Evolutionary conservation across 2,329 filamentous ascomycete genomes (phyloP).

Genomic region (Fusarium verticillioides): DNA sequence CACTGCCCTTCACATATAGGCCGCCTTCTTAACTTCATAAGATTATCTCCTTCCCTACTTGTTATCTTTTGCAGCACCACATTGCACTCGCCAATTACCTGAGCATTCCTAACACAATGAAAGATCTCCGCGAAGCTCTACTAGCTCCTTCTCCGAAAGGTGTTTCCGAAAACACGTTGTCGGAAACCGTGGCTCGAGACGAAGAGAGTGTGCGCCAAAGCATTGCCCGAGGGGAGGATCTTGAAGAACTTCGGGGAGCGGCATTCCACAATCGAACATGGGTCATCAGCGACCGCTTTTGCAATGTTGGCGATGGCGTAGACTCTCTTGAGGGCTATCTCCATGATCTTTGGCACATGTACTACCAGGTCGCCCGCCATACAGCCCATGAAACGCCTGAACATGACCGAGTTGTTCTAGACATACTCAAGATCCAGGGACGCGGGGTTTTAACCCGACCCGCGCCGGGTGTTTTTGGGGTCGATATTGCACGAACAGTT

Average conservation of each 20-base stretch:
- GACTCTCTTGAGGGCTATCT: background rate
- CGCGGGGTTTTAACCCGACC: background rate
- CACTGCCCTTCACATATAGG: background rate
- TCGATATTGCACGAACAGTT: background rate
- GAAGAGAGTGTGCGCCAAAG: background rate
- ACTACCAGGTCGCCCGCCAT: background rate
- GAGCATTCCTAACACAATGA: background rate
- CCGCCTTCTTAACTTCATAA: background rate
- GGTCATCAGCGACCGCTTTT: background rate
- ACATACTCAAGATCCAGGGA: background rate
- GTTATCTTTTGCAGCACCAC: background rate
- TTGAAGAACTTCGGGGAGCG: background rate
- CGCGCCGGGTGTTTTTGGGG: background rate
- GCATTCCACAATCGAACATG: background rate
- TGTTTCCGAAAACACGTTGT: background rate
- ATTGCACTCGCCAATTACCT: background rate
- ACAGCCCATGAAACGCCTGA: background rate
- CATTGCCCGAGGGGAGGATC: background rate
- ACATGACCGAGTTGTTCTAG: background rate
- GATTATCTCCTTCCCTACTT: background rate
- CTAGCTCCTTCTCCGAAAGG: background rate
- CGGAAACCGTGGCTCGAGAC: background rate
- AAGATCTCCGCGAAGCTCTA: background rate
- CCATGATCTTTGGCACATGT: background rate
- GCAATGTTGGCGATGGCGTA: background rate